Evolutionary conservation across 306 rosid species (phyloP).

Genomic region (Hippophae gyantsensis): DNA sequence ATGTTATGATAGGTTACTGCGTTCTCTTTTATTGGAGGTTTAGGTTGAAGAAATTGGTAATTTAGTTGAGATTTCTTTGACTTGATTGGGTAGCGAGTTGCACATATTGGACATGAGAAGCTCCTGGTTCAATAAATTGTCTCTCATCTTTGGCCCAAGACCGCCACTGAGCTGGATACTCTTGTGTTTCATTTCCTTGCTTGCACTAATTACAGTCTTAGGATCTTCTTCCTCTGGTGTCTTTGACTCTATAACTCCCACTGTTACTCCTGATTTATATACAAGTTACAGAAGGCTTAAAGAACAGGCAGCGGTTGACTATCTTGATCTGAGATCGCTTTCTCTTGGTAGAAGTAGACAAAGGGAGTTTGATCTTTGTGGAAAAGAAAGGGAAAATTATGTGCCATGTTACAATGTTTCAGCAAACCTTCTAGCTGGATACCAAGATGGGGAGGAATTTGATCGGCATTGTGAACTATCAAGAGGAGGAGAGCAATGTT

Average conservation of each 20-base stretch:
- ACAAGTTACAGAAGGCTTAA: conserved; percentile 80
- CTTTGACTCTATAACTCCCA: conserved; percentile 34
- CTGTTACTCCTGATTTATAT: conserved; percentile 45
- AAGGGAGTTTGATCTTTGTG: conserved; percentile 70
- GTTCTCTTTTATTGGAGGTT: conserved; percentile 37
- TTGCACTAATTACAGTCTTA: conserved; percentile 63
- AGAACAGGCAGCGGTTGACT: conserved; percentile 78
- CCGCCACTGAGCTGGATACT: conserved; percentile 71
- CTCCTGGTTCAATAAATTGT: conserved; percentile 67
- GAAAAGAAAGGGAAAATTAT: conserved; percentile 70
- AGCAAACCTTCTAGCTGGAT: conserved; percentile 55
- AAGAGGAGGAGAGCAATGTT: conserved; percentile 44
- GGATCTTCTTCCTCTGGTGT: conserved; percentile 60
- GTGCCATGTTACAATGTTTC: conserved; percentile 95
- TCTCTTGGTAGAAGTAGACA: conserved; percentile 39
- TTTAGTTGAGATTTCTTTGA: conserved; percentile 27
- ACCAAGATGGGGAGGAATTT: conserved; percentile 74
- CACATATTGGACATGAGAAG: conserved; percentile 76
- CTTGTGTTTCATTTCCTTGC: conserved; percentile 48
- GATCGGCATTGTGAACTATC: conserved; percentile 77
- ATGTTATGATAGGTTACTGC: conserved; percentile 36
- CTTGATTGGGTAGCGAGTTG: conserved; percentile 23
- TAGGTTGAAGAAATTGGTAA: conserved; percentile 26
- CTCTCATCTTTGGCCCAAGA: conserved; percentile 51
- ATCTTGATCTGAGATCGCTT: conserved; percentile 65